A percentile compares a stretch with the other conserved stretches of the same genome.
Evolutionary conservation across 108 stramenopile species (phyloP).

Genomic region (Mediolabrus comicus): DNA sequence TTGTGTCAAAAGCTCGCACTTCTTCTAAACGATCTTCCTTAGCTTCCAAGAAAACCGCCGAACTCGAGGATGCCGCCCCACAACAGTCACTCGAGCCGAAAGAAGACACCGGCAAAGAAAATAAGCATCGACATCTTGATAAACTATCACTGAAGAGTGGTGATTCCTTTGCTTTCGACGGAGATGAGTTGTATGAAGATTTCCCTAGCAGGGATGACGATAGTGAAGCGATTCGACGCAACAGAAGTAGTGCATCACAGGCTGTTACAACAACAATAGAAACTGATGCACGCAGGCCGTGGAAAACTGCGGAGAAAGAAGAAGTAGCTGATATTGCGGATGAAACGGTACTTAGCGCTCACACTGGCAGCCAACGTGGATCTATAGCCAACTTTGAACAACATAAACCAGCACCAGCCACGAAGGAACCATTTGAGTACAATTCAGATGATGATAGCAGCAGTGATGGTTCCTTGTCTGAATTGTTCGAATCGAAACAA

Average conservation of each 20-base stretch:
- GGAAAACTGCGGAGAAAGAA: slow-evolving; percentile 18
- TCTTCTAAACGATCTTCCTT: neutral
- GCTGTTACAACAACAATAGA: slow-evolving; percentile 6
- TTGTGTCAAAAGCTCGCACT: slow-evolving; percentile 34
- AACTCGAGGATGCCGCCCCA: too few species aligned
- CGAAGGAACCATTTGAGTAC: neutral
- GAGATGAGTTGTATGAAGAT: slow-evolving; percentile 30
- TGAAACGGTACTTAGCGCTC: neutral
- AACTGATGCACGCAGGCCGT: slow-evolving; percentile 30
- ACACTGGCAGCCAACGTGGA: neutral
- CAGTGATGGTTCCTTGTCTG: slow-evolving; percentile 17
- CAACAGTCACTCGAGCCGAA: neutral
- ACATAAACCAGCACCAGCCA: neutral
- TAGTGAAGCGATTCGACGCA: neutral
- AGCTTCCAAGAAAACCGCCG: too few species aligned
- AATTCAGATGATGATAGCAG: slow-evolving; percentile 12
- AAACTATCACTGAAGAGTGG: slow-evolving; percentile 8
- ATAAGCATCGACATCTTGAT: neutral
- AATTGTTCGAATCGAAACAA: slow-evolving; percentile 21
- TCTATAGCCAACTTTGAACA: neutral
- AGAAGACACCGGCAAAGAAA: neutral
- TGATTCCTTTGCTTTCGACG: neutral
- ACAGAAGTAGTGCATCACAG: slow-evolving; percentile 6
- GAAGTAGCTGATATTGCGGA: neutral
- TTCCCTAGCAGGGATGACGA: slow-evolving; percentile 11